Base-by-base conservation (phyloP, 2,329 filamentous ascomycete genomes). In the Verticillium tricorpus region DNA sequence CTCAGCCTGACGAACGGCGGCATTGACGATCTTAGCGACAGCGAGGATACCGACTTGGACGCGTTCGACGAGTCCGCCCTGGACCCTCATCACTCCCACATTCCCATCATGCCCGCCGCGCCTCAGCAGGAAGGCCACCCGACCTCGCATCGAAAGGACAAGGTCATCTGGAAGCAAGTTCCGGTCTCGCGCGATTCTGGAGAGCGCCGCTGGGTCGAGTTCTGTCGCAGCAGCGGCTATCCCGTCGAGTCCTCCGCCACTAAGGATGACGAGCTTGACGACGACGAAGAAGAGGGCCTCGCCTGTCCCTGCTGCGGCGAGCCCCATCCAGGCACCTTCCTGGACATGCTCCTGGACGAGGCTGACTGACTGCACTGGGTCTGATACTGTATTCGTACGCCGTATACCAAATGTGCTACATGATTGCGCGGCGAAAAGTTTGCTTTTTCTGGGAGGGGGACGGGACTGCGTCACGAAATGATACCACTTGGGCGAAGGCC, bases 81-180 rank as follows among this genome's bases (percentile, higher is more conserved):
- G 1, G 66, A 69, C 8, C 67, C 71, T 39, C 63, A 72, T 55
- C 69, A 74, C 45, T 69, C 71, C 11, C 70, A 73, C 25, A 61
- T 72, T 56, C 68, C 72, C 57, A 58, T 68, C 40, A 74, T 80
- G 60, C 75, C 78, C 2, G 69, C 77, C 0, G 79, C 76, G 0
- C 78, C 80, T 11, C 61, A 70, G 22, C 78, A 80, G 58, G 80
- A 73, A 2, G 78, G 71, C 62, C 70, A 74, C n/a, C 61, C 61
- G 3, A 66, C 19, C 37, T 22, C 22, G 40, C 58, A 54, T 4
- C 61, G 63, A 1, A 76, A 78, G 19, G 77, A 79, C 14, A 72
- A 73, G 31, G 78, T 82, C 3, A 76, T 85, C 22, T 85, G 81
- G 80, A 85, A 83, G 68, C 77, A 72, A 14, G 76, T 84, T 0